Percentiles rank a stretch among this genome's conserved stretches.
These are phyloP conservation scores for Trichocomaceae sp. DNA, from an alignment of 2,329 filamentous ascomycete genomes.

Conservation along the genomic window DNA sequence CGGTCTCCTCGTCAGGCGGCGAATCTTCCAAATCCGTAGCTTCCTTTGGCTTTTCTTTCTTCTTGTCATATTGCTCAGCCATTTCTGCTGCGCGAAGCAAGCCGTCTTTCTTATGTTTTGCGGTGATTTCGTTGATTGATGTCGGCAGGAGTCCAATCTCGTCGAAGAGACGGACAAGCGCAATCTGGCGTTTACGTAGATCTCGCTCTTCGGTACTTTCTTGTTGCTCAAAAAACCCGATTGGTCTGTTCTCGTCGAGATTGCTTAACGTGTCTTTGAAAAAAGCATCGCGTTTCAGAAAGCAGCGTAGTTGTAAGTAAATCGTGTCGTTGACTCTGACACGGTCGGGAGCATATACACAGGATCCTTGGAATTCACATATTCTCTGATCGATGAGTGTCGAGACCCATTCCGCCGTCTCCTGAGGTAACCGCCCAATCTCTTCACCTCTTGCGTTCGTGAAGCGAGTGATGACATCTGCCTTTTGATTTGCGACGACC, in stretches of 20 bases:
- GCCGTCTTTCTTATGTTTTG: conserved; percentile 74
- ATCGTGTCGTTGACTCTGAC: conserved; percentile 87
- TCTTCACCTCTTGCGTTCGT: conserved; percentile 73
- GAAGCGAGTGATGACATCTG: conserved; percentile 87
- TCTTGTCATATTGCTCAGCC: conserved; percentile 66
- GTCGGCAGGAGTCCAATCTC: conserved; percentile 79
- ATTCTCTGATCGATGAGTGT: conserved; percentile 84
- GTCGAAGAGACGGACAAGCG: conserved; percentile 79
- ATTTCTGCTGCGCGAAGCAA: conserved; percentile 81
- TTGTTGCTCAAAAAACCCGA: conserved; percentile 71
- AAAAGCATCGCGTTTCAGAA: conserved; percentile 68
- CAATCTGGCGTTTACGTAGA: conserved; percentile 76
- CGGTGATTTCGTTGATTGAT: conserved; percentile 64
- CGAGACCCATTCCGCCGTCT: conserved; percentile 86
- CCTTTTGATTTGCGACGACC: conserved; percentile 51
- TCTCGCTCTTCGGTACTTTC: conserved; percentile 81
- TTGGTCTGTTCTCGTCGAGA: conserved; percentile 60
- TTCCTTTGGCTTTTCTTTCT: conserved; percentile 38
- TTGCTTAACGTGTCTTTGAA: conserved; percentile 50
- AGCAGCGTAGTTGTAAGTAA: conserved; percentile 81
- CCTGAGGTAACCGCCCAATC: conserved; percentile 78
- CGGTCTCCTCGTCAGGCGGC: conserved; percentile 69
- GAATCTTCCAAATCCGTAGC: conserved; percentile 39
- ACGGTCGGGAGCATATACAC: conserved; percentile 80
- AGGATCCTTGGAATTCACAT: conserved; percentile 78